Evolutionary conservation across 179 eudicot genomes (phyloP).

Genomic region (Silene noctiflora): DNA sequence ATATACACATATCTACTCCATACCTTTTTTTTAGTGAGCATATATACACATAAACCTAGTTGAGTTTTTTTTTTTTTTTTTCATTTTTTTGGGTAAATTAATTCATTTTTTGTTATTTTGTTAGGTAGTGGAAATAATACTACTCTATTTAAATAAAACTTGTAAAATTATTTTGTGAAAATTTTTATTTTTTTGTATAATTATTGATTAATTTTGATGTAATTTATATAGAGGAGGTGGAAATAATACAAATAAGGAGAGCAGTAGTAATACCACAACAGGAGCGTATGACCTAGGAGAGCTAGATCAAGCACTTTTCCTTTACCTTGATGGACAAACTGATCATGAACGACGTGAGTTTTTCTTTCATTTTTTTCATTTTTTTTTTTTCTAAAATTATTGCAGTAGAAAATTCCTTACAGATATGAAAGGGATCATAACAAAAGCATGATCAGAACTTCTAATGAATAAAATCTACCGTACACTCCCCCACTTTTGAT

Average conservation of each 20-base stretch:
- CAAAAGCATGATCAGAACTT: constrained; percentile 32
- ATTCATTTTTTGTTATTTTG: no score
- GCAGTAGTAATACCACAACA: constrained; percentile 20
- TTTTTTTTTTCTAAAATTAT: neutral
- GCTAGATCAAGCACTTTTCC: constrained; percentile 82
- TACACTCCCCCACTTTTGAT: constrained; percentile 29
- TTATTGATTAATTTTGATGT: neutral
- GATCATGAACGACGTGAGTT: constrained; percentile 58
- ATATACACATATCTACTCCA: no score
- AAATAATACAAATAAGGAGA: constrained; percentile 14
- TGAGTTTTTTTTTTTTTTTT: no score
- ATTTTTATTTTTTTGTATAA: no score
- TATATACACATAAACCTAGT: no score
- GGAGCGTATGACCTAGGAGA: constrained; percentile 82
- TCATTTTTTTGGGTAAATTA: no score
- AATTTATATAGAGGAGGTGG: constrained; percentile 7
- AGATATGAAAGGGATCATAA: constrained; percentile 7
- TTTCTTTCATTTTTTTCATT: neutral
- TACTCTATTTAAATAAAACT: no score
- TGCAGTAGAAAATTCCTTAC: neutral
- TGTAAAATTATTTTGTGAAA: no score
- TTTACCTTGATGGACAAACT: constrained; percentile 69
- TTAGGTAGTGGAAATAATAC: no score
- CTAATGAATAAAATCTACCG: constrained; percentile 29
- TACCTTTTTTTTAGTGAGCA: no score